These are phyloP conservation scores for Geosmithia flava DNA, from an alignment of 2,329 filamentous ascomycete genomes.

Conservation along the genomic window DNA sequence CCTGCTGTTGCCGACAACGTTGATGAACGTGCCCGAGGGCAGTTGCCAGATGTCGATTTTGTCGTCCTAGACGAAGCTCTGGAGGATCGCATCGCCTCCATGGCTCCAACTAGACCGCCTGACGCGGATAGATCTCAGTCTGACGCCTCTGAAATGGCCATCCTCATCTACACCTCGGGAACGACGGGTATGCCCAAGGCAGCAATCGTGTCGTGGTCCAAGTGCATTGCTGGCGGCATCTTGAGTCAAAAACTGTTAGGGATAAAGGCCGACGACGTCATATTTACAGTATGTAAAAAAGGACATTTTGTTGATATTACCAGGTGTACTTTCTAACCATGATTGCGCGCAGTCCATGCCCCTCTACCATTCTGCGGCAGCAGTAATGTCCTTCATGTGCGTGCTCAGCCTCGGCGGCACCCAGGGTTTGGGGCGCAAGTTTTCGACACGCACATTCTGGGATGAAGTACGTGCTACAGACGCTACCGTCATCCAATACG, in stretches of 20 bases:
- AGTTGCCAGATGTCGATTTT: conserved; percentile 40
- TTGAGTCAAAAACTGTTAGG: conserved; percentile 28
- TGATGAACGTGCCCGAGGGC: conserved; percentile 40
- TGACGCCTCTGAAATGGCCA: conserved; percentile 43
- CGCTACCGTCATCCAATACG: conserved; percentile 74
- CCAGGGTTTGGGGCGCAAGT: conserved; percentile 61
- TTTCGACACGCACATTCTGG: conserved; percentile 70
- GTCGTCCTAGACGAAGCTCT: conserved; percentile 48
- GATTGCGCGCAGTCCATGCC: conserved; percentile 58
- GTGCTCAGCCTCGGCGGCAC: conserved; percentile 50
- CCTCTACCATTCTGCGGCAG: conserved; percentile 73
- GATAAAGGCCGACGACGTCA: conserved; percentile 41
- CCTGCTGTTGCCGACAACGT: conserved; percentile 41
- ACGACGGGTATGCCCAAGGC: conserved; percentile 78
- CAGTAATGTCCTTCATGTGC: conserved; percentile 54
- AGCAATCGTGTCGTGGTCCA: conserved; percentile 63
- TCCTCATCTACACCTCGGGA: conserved; percentile 76
- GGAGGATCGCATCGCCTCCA: conserved; percentile 38
- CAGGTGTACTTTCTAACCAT: conserved; percentile 1
- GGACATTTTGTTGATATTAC: conserved; percentile 1
- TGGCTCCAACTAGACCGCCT: conserved; percentile 41
- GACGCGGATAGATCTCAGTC: conserved; percentile 42
- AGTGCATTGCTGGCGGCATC: conserved; percentile 39
- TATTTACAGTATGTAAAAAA: conserved; percentile 62
- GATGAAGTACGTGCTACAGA: conserved; percentile 56